These are phyloP conservation scores for Lasiodiplodia gonubiensis DNA, from an alignment of 2,329 filamentous ascomycete genomes.

Conservation along the genomic window DNA sequence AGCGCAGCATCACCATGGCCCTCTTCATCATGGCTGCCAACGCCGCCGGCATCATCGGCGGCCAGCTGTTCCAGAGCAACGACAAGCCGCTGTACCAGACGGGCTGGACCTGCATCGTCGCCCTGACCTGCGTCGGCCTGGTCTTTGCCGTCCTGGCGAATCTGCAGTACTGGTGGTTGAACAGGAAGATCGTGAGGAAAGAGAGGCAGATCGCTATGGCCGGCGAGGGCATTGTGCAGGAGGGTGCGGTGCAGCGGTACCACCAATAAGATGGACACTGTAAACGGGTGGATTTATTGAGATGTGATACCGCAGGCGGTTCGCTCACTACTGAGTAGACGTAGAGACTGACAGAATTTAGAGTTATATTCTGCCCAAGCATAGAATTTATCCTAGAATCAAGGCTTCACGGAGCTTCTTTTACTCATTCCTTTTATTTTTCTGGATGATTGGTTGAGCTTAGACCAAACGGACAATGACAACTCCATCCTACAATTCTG, in stretches of 20 bases:
- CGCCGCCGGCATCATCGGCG: slow-evolving; percentile 32
- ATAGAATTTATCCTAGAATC: too few relatives aligned
- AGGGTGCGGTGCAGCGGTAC: not conserved
- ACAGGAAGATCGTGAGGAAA: slow-evolving; percentile 20
- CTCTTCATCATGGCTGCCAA: slow-evolving; percentile 35
- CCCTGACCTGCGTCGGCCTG: slow-evolving; percentile 26
- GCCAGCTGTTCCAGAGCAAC: slow-evolving; percentile 32
- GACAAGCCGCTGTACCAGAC: slow-evolving; percentile 31
- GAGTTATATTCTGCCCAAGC: too few relatives aligned
- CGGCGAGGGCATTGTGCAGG: not conserved
- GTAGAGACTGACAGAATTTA: too few relatives aligned
- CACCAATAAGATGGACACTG: not conserved
- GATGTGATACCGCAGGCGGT: too few relatives aligned
- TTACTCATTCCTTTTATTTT: too few relatives aligned
- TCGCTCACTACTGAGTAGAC: too few relatives aligned
- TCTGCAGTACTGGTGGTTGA: slow-evolving; percentile 32
- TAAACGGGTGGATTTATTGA: too few relatives aligned
- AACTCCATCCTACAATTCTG: too few relatives aligned
- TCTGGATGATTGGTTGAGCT: too few relatives aligned
- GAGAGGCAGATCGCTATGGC: slow-evolving; percentile 7
- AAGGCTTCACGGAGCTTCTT: too few relatives aligned
- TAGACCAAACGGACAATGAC: too few relatives aligned
- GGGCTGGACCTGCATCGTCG: slow-evolving; percentile 33
- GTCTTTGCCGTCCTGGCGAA: slow-evolving; percentile 28
- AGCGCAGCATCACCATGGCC: slow-evolving; percentile 34